phyloP scores from a whole-genome alignment of 306 rosid species.

The Cotoneaster glaucophyllus region DNA sequence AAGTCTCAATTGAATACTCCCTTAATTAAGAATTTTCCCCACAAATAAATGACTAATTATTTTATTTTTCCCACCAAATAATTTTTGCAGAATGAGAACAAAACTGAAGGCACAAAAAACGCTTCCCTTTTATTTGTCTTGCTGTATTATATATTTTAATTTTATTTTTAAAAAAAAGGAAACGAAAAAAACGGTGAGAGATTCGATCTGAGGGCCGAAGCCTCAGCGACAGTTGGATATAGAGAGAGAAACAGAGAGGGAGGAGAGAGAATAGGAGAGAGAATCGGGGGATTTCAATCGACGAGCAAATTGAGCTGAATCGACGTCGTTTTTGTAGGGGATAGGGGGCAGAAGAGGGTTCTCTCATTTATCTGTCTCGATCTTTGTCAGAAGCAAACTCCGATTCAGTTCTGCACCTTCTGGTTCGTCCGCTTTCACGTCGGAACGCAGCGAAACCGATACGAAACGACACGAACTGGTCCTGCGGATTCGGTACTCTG shows the following conservation, averaged over 20 bases:
- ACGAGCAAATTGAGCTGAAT: conserved; percentile 29
- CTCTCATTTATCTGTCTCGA: not conserved
- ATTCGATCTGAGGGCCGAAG: conserved; percentile 46
- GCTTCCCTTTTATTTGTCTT: not conserved
- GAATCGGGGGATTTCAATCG: conserved; percentile 6
- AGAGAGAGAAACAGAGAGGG: conserved; percentile 20
- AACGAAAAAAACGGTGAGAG: conserved; percentile 23
- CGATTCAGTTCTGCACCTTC: conserved; percentile 33
- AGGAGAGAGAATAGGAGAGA: conserved; percentile 9
- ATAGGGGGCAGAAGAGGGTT: not conserved
- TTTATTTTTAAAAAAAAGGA: not conserved
- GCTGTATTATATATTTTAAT: not conserved
- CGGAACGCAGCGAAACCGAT: conserved; percentile 18
- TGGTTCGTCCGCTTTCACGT: conserved; percentile 13
- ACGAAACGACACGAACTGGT: no score
- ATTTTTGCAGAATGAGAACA: no score
- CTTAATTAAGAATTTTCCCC: not conserved
- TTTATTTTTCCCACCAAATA: no score
- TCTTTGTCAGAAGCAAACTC: conserved; percentile 13
- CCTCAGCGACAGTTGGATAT: conserved; percentile 28
- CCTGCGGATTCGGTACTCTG: not conserved
- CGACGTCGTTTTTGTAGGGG: conserved; percentile 20
- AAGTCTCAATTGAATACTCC: no score
- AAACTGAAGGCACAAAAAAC: no score
- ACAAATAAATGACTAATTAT: not conserved